Conservation (phyloP, 2,329 filamentous ascomycete genomes). For the Alternaria conjuncta region DNA sequence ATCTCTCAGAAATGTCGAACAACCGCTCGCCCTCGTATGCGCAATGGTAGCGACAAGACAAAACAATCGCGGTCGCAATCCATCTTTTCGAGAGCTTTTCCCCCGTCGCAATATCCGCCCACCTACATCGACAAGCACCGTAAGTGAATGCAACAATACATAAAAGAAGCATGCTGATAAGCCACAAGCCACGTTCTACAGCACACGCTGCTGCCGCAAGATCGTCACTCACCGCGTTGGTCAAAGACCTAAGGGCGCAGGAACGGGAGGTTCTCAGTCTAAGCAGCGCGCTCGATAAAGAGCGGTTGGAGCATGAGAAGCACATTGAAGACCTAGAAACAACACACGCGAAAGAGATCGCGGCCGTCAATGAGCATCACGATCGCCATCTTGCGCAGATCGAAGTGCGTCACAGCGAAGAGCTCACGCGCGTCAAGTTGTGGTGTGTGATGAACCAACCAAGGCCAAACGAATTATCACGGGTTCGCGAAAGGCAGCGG, state of each 20-base stretch:
- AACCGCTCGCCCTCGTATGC: neutral
- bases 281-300: neutral
- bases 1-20: neutral
- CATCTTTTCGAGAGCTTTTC: neutral
- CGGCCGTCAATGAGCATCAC: neutral
- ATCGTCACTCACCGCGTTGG: neutral
- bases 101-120: neutral
- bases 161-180: neutral
- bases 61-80: neutral
- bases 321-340: neutral
- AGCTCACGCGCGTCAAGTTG: neutral
- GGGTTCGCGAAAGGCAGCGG: neutral
- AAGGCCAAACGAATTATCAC: neutral
- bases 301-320: neutral
- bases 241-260: neutral
- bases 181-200: neutral
- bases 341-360: neutral
- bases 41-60: neutral
- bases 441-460: neutral
- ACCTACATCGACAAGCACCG: neutral
- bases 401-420: neutral
- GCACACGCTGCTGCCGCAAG: neutral
- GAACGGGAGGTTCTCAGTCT: neutral
- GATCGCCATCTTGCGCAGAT: neutral
- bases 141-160: neutral